Evolutionary conservation across 2,329 filamentous ascomycete species (phyloP), one percentile per base, ranked within the genome.

Genomic region (Exserohilum rostratum): DNA sequence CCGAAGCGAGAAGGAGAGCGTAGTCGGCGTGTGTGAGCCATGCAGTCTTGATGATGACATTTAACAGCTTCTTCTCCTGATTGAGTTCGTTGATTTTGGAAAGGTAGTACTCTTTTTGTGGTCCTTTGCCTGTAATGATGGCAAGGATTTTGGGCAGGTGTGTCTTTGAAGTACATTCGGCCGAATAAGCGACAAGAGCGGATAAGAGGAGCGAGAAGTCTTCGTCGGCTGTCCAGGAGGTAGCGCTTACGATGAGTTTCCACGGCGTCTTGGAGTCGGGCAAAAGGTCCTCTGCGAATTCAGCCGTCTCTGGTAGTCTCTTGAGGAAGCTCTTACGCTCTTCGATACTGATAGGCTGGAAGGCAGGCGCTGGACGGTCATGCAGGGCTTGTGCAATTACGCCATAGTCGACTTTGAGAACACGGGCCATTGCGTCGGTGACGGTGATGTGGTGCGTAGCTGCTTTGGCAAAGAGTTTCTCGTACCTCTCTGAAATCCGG

Each of bases 171-270:
- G 73, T 78, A 9, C 80, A 78, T 33, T 77, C 60, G 10, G 79
- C 77, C 1, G 90, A 90, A 70, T 97, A 97, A 6, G 78, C 75
- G 10, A 90, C 86, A 0, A 99, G 80, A 0, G 92, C 93, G 46
- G 92, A 87, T 3, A 99, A 87, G 2, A 99, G 83, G 4, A 99
- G 77, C 1, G 87, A 88, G 72, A 99, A 98, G 75, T 99, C 93
- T 74, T 99, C 95, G 68, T 99, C 95, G 0, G 92, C 86, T 0
- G 95, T 99, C 95, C 95, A 99, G 10, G 93, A 97, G 0, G 95
- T 99, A 53, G 92, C 95, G 77, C 91, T 96, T 33, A 98, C 90
- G 6, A 99, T 77, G 2, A 99, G 82, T 27, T 84, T 86, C 49
- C 85, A 84, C 7, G 79, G 79, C 5, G 85, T 84, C 13, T 80